Conservation (phyloP, 768 basidiomycete species). For the Postia placenta region DNA sequence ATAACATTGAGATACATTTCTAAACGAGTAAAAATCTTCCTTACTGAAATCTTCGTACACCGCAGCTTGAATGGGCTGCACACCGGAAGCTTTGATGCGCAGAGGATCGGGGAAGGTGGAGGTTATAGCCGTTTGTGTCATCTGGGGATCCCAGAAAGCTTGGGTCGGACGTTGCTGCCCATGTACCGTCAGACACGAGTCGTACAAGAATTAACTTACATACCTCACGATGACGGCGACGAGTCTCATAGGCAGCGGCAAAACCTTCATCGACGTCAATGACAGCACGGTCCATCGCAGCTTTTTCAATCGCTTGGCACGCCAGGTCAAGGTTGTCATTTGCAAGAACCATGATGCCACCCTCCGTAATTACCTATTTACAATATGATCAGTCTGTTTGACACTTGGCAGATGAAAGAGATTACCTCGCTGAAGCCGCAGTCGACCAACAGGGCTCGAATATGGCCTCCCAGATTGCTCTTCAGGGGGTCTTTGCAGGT, state of each 20-base stretch:
- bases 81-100: slow-evolving; percentile 75
- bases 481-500: slow-evolving; percentile 97
- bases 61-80: slow-evolving; percentile 73
- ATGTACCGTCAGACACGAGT: not conserved
- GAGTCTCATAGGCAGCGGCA: slow-evolving; percentile 69
- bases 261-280: slow-evolving; percentile 92
- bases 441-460: slow-evolving; percentile 77
- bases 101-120: slow-evolving; percentile 80
- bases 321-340: slow-evolving; percentile 92
- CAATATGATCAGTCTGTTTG: slow-evolving; percentile 19
- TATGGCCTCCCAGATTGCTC: slow-evolving; percentile 83
- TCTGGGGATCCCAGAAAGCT: slow-evolving; percentile 86
- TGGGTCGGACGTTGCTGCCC: slow-evolving; percentile 57
- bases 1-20: slow-evolving; percentile 9
- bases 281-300: slow-evolving; percentile 94
- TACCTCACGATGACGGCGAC: slow-evolving; percentile 85
- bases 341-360: slow-evolving; percentile 72
- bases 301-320: slow-evolving; percentile 92
- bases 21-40: slow-evolving; percentile 5
- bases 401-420: slow-evolving; percentile 1
- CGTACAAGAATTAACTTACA: too few relatives aligned
- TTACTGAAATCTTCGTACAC: slow-evolving; percentile 96
- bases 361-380: slow-evolving; percentile 73
- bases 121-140: slow-evolving; percentile 64
- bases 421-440: slow-evolving; percentile 85